phyloP scores from a whole-genome alignment of 73 alveolate genomes.

The Paramecium bursaria region DNA sequence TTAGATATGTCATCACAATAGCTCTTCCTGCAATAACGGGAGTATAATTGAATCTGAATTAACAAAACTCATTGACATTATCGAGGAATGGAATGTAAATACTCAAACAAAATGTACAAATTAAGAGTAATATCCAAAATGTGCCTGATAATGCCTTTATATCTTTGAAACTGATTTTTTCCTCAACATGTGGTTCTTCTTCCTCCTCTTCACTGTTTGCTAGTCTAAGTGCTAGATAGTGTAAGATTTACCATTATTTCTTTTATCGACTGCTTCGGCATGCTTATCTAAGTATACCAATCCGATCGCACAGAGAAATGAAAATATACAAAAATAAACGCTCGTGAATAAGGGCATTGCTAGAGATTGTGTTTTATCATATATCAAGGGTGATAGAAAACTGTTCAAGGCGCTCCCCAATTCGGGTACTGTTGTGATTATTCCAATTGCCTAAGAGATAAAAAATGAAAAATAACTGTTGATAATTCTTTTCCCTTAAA shows the following conservation, averaged over 20 bases:
- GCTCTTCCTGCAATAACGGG: slow-evolving; percentile 45
- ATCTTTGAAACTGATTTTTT: slow-evolving; percentile 31
- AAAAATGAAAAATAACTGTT: background rate
- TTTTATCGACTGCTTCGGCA: slow-evolving; percentile 22
- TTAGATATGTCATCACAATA: slow-evolving; percentile 28
- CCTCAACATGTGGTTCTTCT: background rate
- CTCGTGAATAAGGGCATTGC: slow-evolving; percentile 47
- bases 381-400: slow-evolving; percentile 29
- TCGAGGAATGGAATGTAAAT: slow-evolving; percentile 31
- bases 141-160: slow-evolving; percentile 46
- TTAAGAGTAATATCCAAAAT: slow-evolving; percentile 37
- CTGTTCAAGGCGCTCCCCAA: slow-evolving; percentile 55
- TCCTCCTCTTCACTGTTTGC: slow-evolving; percentile 1
- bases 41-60: slow-evolving; percentile 26
- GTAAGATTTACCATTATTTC: slow-evolving; percentile 6
- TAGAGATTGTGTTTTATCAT: background rate
- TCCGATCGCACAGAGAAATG: slow-evolving; percentile 18
- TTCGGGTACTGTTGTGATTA: slow-evolving; percentile 49
- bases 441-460: slow-evolving; percentile 51
- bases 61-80: slow-evolving; percentile 44
- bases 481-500: slow-evolving; percentile 55
- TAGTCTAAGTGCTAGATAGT: background rate
- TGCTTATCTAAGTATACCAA: slow-evolving; percentile 24
- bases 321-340: slow-evolving; percentile 44
- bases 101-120: slow-evolving; percentile 42